phyloP scores from a whole-genome alignment of 192 early-diverging fungal genomes.

The Backusella parvicylindrica region DNA sequence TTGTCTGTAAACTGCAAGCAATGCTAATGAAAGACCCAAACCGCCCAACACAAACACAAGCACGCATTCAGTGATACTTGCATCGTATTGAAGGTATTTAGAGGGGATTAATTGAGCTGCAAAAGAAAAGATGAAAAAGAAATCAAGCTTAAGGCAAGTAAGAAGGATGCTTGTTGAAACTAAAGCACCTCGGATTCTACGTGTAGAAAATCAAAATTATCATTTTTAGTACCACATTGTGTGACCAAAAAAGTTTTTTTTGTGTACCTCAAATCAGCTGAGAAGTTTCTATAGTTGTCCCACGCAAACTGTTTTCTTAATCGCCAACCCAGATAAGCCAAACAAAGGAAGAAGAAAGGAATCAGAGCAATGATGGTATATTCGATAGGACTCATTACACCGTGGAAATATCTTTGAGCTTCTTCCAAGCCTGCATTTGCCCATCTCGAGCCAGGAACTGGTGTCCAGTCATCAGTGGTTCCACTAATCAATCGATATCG shows the following conservation, averaged over 20 bases:
- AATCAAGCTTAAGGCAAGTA: conserved; percentile 44
- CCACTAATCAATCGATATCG: conserved; percentile 10
- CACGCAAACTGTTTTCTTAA: conserved; percentile 42
- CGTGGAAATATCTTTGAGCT: conserved; percentile 20
- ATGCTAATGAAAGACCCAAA: conserved; percentile 25
- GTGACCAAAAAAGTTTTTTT: neutral
- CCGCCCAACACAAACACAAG: conserved; percentile 37
- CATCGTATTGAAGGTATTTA: conserved; percentile 24
- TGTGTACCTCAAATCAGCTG: conserved; percentile 37
- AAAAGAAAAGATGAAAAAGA: conserved; percentile 42
- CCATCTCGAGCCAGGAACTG: conserved; percentile 13
- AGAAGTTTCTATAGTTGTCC: conserved; percentile 45
- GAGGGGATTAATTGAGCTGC: conserved; percentile 47
- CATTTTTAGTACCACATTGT: neutral
- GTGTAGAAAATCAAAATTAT: neutral
- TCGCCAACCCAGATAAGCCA: conserved; percentile 27
- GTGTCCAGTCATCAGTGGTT: neutral
- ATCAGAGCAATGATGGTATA: conserved; percentile 44
- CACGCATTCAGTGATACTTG: conserved; percentile 24
- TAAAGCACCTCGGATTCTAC: conserved; percentile 27
- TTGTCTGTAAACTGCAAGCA: conserved; percentile 26
- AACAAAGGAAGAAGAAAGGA: conserved; percentile 24
- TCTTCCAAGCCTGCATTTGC: neutral
- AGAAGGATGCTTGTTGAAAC: conserved; percentile 29
- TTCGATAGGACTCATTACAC: conserved; percentile 39